Evolutionary conservation across 2,329 filamentous ascomycete species (phyloP).

Genomic region (Verticillium albo-atrum): DNA sequence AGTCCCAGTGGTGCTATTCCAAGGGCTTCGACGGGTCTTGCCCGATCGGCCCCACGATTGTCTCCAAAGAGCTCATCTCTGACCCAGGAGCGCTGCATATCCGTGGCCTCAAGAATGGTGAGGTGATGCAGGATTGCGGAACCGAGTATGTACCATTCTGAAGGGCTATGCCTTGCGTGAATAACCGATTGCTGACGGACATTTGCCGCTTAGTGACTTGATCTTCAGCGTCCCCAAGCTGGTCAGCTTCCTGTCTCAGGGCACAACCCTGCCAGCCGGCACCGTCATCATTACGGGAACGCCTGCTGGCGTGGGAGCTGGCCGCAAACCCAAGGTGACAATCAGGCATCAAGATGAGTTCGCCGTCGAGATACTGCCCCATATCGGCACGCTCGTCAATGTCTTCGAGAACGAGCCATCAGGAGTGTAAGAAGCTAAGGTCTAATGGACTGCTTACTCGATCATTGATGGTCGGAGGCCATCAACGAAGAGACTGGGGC

Average conservation of each 20-base stretch:
- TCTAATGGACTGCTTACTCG: not conserved
- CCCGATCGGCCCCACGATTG: constrained; percentile 47
- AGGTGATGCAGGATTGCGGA: constrained; percentile 41
- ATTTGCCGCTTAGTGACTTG: constrained; percentile 36
- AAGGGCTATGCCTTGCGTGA: not conserved
- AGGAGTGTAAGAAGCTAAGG: not conserved
- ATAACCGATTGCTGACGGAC: constrained; percentile 26
- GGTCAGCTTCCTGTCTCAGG: constrained; percentile 36
- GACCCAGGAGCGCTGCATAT: constrained; percentile 35
- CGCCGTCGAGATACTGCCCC: constrained; percentile 34
- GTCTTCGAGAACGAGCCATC: constrained; percentile 6
- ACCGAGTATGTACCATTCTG: constrained; percentile 17
- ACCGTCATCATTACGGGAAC: constrained; percentile 40
- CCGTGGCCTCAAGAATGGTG: constrained; percentile 43
- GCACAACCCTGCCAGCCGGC: constrained; percentile 34
- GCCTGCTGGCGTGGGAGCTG: constrained; percentile 34
- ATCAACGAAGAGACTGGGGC: not conserved
- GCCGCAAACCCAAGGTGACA: constrained; percentile 29
- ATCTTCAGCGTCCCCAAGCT: constrained; percentile 47
- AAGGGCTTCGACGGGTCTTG: constrained; percentile 54
- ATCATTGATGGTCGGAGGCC: not conserved
- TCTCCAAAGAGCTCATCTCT: constrained; percentile 34
- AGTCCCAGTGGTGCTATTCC: constrained; percentile 52
- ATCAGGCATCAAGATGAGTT: constrained; percentile 36
- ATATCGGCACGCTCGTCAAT: constrained; percentile 39